phyloP scores from a whole-genome alignment of 2,329 filamentous ascomycete genomes.

The Onygenales sp. region DNA sequence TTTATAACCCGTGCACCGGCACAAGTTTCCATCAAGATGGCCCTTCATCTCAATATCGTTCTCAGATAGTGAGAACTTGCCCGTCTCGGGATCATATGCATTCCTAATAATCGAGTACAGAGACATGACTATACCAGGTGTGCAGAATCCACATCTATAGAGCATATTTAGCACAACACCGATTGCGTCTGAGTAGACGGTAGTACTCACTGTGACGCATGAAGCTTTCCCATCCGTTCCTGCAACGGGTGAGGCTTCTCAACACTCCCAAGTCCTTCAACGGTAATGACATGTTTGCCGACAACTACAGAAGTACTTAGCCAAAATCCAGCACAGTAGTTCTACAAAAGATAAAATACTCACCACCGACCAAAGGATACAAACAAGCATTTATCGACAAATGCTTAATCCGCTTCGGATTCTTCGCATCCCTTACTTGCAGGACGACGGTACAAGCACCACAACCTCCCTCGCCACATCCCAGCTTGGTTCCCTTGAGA shows the following conservation, averaged over 20 bases:
- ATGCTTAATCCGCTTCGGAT: slow-evolving; percentile 73
- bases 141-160: slow-evolving; percentile 64
- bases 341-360: background rate
- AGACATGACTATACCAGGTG: slow-evolving; percentile 76
- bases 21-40: slow-evolving; percentile 82
- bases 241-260: slow-evolving; percentile 72
- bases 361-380: slow-evolving; percentile 65
- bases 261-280: slow-evolving; percentile 78
- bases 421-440: slow-evolving; percentile 25
- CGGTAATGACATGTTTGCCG: slow-evolving; percentile 87
- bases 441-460: slow-evolving; percentile 76
- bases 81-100: slow-evolving; percentile 71
- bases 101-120: slow-evolving; percentile 41
- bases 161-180: background rate
- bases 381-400: slow-evolving; percentile 82
- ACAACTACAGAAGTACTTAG: slow-evolving; percentile 43
- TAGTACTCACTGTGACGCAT: slow-evolving; percentile 59
- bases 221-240: slow-evolving; percentile 74
- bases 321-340: background rate
- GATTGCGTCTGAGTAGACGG: background rate
- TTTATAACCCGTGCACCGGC: slow-evolving; percentile 77
- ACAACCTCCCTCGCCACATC: slow-evolving; percentile 81
- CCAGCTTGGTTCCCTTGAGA: slow-evolving; percentile 80
- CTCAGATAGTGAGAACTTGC: slow-evolving; percentile 60
- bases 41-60: slow-evolving; percentile 64